These are phyloP conservation scores for Podospora sp. DNA, from an alignment of 495 filamentous ascomycete genomes.

Conservation along the genomic window DNA sequence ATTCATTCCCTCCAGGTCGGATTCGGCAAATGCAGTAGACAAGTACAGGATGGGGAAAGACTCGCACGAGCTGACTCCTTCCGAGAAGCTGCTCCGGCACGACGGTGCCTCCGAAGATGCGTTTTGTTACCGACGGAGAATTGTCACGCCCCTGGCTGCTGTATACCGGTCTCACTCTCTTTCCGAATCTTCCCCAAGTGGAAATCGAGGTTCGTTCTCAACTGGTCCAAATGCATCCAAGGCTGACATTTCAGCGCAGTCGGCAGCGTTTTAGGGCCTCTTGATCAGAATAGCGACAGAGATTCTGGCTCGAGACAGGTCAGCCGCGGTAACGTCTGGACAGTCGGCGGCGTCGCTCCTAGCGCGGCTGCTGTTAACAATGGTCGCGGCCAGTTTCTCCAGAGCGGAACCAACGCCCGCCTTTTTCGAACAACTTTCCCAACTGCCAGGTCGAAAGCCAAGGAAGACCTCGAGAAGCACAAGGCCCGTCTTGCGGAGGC, in stretches of 20 bases:
- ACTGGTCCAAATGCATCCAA: background rate
- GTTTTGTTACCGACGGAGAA: conserved; percentile 57
- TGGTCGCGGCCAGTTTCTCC: conserved; percentile 63
- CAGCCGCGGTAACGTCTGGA: conserved; percentile 77
- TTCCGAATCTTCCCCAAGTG: conserved; percentile 37
- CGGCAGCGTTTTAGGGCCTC: conserved; percentile 43
- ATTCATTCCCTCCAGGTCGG: conserved; percentile 64
- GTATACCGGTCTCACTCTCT: conserved; percentile 31
- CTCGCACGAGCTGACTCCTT: conserved; percentile 58
- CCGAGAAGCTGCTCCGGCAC: conserved; percentile 64
- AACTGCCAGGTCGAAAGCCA: conserved; percentile 41
- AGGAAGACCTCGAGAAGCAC: conserved; percentile 67
- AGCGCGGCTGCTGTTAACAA: conserved; percentile 57
- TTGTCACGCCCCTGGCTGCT: conserved; percentile 39
- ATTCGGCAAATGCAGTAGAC: conserved; percentile 45
- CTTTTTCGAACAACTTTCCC: conserved; percentile 73
- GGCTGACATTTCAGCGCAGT: conserved; percentile 15
- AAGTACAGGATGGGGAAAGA: conserved; percentile 68
- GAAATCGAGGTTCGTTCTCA: conserved; percentile 28
- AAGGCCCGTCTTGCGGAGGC: conserved; percentile 79
- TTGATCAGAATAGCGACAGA: conserved; percentile 30
- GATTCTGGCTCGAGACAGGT: conserved; percentile 42
- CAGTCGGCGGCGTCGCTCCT: conserved; percentile 68
- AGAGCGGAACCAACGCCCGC: conserved; percentile 73
- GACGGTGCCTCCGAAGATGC: conserved; percentile 63